Base-by-base conservation (phyloP, 768 basidiomycete species). In the Tephrocybe rancida region DNA sequence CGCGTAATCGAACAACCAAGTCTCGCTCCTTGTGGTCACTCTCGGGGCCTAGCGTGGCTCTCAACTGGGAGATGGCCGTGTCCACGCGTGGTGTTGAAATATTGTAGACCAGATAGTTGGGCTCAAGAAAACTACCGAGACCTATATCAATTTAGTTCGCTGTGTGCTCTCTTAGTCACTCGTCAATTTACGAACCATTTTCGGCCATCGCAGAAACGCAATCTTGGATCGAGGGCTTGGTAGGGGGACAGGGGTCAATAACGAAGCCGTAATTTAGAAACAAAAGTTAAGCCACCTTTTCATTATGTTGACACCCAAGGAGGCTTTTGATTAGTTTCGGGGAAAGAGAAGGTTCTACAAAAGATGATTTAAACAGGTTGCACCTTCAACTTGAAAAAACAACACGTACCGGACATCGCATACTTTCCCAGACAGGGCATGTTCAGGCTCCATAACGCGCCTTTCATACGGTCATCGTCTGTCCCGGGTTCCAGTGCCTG, bases 391-490 rank as follows among this genome's bases (percentile, higher is more conserved):
- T 3, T 48, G 38, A 3, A 18, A 38, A 21, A 14, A 29, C 13
- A 50, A 6, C 11, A 60, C 71, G 47, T 55, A 80, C 80, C 80
- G 50, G 72, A 68, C 10, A 78, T 69, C 1, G 80, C 81, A 66
- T 79, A 82, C 65, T 74, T 77, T 49, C 88, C 86, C 57, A 92
- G 85, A 4, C 76, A 74, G 9, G 84, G 74, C 8, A 77, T 73
- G 62, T 89, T 86, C 26, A 93, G 65, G 3, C 87, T 86, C 83
- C 90, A 93, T 18, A 94, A 69, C 3, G 91, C 90, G 9, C 94
- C 94, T 72, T 97, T 95, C 86, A 94, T 91, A n/a, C 88, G 80
- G 65, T 93, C 91, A 60, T 91, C 90, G 34, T 95, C 92, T 18
- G 79, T 80, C 2, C 87, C 90, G 5, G 86, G 84, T 45, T 81